A percentile compares a stretch with the other conserved stretches of the same genome.
Conservation (phyloP, 352 stramenopile species). For the Peronospora belbahrii region DNA sequence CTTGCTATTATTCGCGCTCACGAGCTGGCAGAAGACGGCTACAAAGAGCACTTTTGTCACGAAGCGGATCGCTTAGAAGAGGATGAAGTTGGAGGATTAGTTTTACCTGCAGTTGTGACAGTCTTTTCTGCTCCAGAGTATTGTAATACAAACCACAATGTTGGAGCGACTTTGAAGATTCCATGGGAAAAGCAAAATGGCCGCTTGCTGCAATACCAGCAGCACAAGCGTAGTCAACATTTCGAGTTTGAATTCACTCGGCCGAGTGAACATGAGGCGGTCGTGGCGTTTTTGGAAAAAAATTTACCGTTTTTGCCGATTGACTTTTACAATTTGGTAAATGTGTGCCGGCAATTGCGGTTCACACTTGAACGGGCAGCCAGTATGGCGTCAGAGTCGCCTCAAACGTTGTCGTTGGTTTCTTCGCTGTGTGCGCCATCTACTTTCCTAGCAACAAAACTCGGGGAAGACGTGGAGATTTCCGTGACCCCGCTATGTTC, state of each 20-base stretch:
- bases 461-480: constrained; percentile 23
- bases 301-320: constrained; percentile 64
- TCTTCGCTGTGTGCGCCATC: constrained; percentile 27
- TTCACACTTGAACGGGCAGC: constrained; percentile 35
- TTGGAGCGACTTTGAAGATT: constrained; percentile 65
- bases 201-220: constrained; percentile 46
- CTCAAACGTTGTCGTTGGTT: constrained; percentile 24
- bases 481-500: constrained; percentile 13
- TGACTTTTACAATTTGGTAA: constrained; percentile 73
- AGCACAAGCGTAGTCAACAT: constrained; percentile 62
- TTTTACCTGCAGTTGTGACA: constrained; percentile 55
- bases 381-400: constrained; percentile 14
- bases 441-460: constrained; percentile 10
- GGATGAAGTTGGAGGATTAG: constrained; percentile 8
- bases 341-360: constrained; percentile 49
- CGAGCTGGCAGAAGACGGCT: constrained; percentile 71
- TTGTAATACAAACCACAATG: constrained; percentile 79
- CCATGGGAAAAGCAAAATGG: constrained; percentile 37
- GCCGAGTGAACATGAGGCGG: constrained; percentile 46
- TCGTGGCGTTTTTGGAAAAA: constrained; percentile 43
- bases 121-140: constrained; percentile 83
- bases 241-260: constrained; percentile 44
- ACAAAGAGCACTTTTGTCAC: constrained; percentile 61
- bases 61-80: constrained; percentile 9
- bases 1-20: constrained; percentile 71